Percentiles rank a stretch among this genome's conserved stretches.
phyloP scores from a whole-genome alignment of 441 rosid species.

The Raphanus hybrid region DNA sequence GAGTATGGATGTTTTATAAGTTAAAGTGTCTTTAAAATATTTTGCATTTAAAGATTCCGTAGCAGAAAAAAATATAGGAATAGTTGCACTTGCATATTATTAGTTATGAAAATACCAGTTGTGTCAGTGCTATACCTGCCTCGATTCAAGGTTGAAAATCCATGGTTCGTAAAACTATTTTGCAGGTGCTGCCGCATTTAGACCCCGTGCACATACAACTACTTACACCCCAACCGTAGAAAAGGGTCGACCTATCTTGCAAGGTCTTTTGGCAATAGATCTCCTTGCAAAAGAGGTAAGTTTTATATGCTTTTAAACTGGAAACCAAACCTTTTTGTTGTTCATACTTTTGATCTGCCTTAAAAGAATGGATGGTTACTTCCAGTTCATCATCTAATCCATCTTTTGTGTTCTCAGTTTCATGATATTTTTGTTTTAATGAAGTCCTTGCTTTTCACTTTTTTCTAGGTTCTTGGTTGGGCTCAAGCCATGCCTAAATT shows the following conservation, averaged over 20 bases:
- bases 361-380: slow-evolving; percentile 12
- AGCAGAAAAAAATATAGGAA: slow-evolving; percentile 9
- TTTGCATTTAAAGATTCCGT: slow-evolving; percentile 16
- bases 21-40: slow-evolving; percentile 6
- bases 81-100: slow-evolving; percentile 8
- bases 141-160: slow-evolving; percentile 24
- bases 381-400: slow-evolving; percentile 14
- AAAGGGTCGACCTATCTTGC: slow-evolving; percentile 97
- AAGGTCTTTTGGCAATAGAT: slow-evolving; percentile 95
- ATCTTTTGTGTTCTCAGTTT: slow-evolving; percentile 7
- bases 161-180: slow-evolving; percentile 29
- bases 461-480: slow-evolving; percentile 90
- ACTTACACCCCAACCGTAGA: slow-evolving; percentile 73
- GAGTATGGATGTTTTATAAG: slow-evolving; percentile 21
- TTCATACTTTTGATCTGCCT: slow-evolving; percentile 17
- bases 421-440: slow-evolving; percentile 30
- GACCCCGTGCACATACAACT: slow-evolving; percentile 82
- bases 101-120: slow-evolving; percentile 8
- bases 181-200: slow-evolving; percentile 98
- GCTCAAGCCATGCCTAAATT: slow-evolving; percentile 99
- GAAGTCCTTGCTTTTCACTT: slow-evolving; percentile 35
- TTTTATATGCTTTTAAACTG: slow-evolving; percentile 30
- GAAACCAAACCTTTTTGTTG: slow-evolving; percentile 26
- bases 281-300: slow-evolving; percentile 95
- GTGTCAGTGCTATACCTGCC: slow-evolving; percentile 8